Base-by-base conservation (phyloP, 129 eudicot species). In the Pseudognaphalium luteoalbum region DNA sequence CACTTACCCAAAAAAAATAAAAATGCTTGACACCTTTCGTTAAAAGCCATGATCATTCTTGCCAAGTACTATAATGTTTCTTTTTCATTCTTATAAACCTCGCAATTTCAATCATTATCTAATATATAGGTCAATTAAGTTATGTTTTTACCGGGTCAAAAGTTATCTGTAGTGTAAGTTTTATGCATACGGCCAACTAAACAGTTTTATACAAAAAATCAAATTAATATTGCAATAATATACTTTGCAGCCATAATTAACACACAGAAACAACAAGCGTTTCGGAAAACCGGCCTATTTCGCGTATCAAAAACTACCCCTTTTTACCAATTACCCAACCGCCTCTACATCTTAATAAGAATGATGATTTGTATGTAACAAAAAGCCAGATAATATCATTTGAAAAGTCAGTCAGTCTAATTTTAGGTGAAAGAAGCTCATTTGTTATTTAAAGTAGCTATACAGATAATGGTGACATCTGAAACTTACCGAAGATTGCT, bases 401-500 rank as follows among this genome's bases (percentile, higher is more conserved):
- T 66, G 22, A 33, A 34, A 34, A 35, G 70, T 68, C 22, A 21
- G 34, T 12, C 17, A 5, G 52, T 66, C 29, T 66, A 66, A 34
- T 19, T 66, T 37, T 19, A 68, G 58, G 25, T 41, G 16, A 51
- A 54, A 76, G 7, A 41, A 59, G 56, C 34, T 41, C 52, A 39
- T 17, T 52, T 34, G 4, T 47, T 29, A 75, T 34, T 25, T 5
- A 15, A 19, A 77, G 64, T 50, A 44, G 37, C 17, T 58, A 57
- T 39, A 59, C 15, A 5, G 21, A 70, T 54, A 21, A 42, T 75
- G 68, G 32, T 39, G 35, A 63, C 3, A 32, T 5, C 5, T 21
- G 22, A 68, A 16, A 30, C 87, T 37, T 84, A 93, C 98, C 98
- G 89, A 25, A 93, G 98, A 80, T 93, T 93, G 83, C 98, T 93